These are phyloP conservation scores for Auriscalpium microsporum DNA, from an alignment of 768 basidiomycete species.

Conservation along the genomic window DNA sequence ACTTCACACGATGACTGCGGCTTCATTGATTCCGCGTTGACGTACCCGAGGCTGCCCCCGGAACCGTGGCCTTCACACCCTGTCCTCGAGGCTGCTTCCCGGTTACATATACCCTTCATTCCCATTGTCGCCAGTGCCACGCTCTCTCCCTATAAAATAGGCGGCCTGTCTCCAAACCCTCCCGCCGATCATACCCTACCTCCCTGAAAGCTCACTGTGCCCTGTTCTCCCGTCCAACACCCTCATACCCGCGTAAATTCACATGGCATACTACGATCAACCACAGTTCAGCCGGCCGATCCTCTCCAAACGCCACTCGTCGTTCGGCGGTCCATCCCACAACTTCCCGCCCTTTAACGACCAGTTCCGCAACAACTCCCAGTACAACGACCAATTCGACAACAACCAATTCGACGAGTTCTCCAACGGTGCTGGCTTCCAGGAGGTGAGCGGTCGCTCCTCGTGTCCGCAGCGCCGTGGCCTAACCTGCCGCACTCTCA, in stretches of 20 bases:
- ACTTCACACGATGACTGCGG: background rate
- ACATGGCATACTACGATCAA: slow-evolving; percentile 8
- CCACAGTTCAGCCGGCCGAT: background rate
- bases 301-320: slow-evolving; percentile 1
- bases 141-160: background rate
- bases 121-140: background rate
- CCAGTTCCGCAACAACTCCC: slow-evolving; percentile 1
- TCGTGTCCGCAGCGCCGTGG: background rate
- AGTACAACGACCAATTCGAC: slow-evolving; percentile 5
- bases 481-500: slow-evolving; percentile 2
- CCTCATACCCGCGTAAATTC: background rate
- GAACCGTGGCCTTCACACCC: background rate
- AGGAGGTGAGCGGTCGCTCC: slow-evolving; percentile 14
- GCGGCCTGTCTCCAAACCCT: background rate
- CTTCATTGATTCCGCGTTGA: background rate
- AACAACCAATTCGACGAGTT: slow-evolving; percentile 1
- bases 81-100: background rate
- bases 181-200: background rate
- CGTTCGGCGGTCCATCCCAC: slow-evolving; percentile 1
- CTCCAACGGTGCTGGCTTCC: background rate
- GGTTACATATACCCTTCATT: background rate
- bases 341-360: slow-evolving; percentile 2
- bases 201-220: background rate
- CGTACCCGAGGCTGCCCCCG: background rate
- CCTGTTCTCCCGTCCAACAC: background rate